Evolutionary conservation across 2,329 filamentous ascomycete species (phyloP).

Genomic region (Monilinia laxa): DNA sequence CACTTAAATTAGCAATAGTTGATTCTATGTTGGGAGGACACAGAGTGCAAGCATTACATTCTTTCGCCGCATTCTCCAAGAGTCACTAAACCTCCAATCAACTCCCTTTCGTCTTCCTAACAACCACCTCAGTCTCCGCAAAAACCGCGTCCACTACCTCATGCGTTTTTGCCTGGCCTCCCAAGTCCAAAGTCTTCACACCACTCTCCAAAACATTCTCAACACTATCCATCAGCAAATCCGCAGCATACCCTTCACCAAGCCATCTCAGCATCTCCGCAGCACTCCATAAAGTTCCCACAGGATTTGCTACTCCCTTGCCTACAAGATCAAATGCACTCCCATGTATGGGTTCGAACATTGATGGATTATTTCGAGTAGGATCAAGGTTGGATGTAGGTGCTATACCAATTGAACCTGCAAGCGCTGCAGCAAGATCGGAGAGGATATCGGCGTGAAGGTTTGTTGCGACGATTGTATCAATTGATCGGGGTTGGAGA

Average conservation of each 20-base stretch:
- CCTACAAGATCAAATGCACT: conserved; percentile 59
- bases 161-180: conserved; percentile 42
- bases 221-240: conserved; percentile 51
- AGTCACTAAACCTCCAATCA: not conserved
- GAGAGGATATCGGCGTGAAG: conserved; percentile 66
- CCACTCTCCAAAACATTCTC: conserved; percentile 54
- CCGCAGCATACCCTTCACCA: conserved; percentile 52
- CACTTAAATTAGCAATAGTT: no score
- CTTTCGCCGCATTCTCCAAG: no score
- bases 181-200: conserved; percentile 54
- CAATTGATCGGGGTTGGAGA: conserved; percentile 55
- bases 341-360: conserved; percentile 63
- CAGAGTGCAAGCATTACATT: no score
- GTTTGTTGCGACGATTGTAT: conserved; percentile 65
- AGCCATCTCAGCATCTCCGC: conserved; percentile 59
- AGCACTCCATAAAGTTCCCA: conserved; percentile 58
- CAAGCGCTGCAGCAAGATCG: conserved; percentile 67
- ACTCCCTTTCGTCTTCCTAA: not conserved
- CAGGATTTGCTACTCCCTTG: conserved; percentile 56
- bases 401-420: conserved; percentile 70
- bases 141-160: conserved; percentile 36
- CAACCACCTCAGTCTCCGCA: conserved; percentile 30
- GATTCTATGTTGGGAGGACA: no score
- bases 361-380: conserved; percentile 51
- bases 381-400: conserved; percentile 69